Evolutionary conservation across 1,284 basidiomycete species (phyloP), one percentile per base, ranked within the genome.

Genomic region (Tilletia horrida): DNA sequence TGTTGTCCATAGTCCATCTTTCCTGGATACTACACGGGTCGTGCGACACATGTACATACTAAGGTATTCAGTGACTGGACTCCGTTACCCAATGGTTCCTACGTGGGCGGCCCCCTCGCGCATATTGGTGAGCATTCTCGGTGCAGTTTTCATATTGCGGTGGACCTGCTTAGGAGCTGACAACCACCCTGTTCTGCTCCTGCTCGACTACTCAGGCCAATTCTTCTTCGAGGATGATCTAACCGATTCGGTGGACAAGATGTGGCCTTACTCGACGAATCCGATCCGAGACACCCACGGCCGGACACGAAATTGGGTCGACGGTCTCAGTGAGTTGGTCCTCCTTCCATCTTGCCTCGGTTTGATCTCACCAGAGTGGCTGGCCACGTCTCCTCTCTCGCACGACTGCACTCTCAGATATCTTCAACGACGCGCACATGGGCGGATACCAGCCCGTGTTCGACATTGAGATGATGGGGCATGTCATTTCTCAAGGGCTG

Each of bases 181-280:
- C n/a, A n/a, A n/a, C n/a, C n/a, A n/a, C n/a, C n/a, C n/a, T n/a
- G n/a, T n/a, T n/a, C n/a, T n/a, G n/a, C n/a, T 27, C 50, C 25
- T 25, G 21, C n/a, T 29, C n/a, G 3, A 7, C 8, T 25, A 8
- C 14, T 16, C 47, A 27, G 88, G 88, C 0, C 88, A 88, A 73
- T 87, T 87, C 80, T 88, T 88, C 84, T 88, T 88, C 69, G 86
- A 87, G 42, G 88, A 88, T 70, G 84, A 84, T 3, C 82, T 88
- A 66, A 88, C 87, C 74, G 76, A 83, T 69, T 62, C 78, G 68
- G 81, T 85, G 63, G 82, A 79, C 73, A 79, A 79, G 76, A 66
- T 83, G 40, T 73, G 71, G 69, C 83, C 84, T 3, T 84, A 84
- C 77, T 73, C 67, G 71, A 69, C 72, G 62, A 84, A 84, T 77